These are phyloP conservation scores for Jatropha multifida DNA, from an alignment of 441 rosid species.

Conservation along the genomic window DNA sequence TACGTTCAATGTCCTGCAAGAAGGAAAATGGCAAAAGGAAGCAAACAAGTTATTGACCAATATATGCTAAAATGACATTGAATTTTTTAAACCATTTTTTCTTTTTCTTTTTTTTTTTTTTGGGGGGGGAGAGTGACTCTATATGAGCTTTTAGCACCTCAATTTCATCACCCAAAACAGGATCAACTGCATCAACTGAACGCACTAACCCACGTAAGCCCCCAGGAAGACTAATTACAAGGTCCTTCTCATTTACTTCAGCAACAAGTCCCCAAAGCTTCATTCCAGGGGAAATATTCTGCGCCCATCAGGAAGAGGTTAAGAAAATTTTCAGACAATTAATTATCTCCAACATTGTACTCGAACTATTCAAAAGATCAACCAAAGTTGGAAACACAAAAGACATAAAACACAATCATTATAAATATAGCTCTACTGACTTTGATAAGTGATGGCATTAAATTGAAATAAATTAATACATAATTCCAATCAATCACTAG, in stretches of 20 bases:
- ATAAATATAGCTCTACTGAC: no score
- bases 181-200: slow-evolving; percentile 72
- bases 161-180: slow-evolving; percentile 47
- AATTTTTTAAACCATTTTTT: not conserved
- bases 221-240: slow-evolving; percentile 87
- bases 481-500: not conserved
- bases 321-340: not conserved
- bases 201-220: slow-evolving; percentile 96
- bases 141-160: slow-evolving; percentile 45
- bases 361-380: not conserved
- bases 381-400: not conserved
- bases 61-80: not conserved
- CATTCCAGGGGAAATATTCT: slow-evolving; percentile 97
- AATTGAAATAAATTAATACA: not conserved
- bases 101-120: not conserved
- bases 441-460: no score
- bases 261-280: slow-evolving; percentile 94
- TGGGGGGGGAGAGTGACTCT: not conserved
- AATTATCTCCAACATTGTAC: not conserved
- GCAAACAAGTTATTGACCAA: not conserved
- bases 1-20: slow-evolving; percentile 54
- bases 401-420: slow-evolving; percentile 5
- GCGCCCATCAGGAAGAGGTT: slow-evolving; percentile 16
- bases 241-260: slow-evolving; percentile 96
- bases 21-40: slow-evolving; percentile 15